Evolutionary conservation across 257 asterid genomes (phyloP).

Genomic region (Salvia hispanica): DNA sequence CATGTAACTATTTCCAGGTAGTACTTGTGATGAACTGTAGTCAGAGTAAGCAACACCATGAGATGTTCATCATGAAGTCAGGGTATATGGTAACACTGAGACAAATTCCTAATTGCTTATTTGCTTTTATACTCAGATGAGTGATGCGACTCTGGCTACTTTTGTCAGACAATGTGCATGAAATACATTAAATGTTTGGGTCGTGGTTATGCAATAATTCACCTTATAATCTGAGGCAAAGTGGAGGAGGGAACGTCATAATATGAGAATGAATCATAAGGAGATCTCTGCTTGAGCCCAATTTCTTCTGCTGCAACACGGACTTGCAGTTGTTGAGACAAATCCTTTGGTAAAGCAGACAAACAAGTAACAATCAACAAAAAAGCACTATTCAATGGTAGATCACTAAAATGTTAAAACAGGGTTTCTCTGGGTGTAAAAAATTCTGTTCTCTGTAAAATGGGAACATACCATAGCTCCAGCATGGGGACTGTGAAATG

Average conservation of each 20-base stretch:
- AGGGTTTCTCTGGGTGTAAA: constrained; percentile 14
- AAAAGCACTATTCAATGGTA: constrained; percentile 18
- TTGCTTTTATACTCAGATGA: constrained; percentile 1
- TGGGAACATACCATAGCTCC: constrained; percentile 55
- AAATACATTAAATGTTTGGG: not conserved
- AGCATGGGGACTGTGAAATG: constrained; percentile 64
- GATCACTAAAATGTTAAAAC: constrained; percentile 25
- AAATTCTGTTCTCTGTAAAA: not conserved
- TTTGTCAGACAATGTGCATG: constrained; percentile 2
- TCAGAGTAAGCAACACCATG: not conserved
- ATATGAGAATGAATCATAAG: constrained; percentile 78
- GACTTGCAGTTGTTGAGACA: constrained; percentile 73
- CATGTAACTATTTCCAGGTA: no score
- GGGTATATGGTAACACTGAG: not conserved
- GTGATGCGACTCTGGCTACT: not conserved
- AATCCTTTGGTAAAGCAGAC: constrained; percentile 48
- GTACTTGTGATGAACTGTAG: not conserved
- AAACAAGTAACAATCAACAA: constrained; percentile 26
- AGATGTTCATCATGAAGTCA: not conserved
- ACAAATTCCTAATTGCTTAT: not conserved
- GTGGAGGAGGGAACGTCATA: constrained; percentile 67
- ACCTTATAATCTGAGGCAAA: constrained; percentile 76
- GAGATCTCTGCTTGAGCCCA: constrained; percentile 77
- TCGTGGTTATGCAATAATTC: constrained; percentile 24
- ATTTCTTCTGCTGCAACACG: constrained; percentile 73